phyloP scores from a whole-genome alignment of 306 rosid genomes.

The Gillenia trifoliata region DNA sequence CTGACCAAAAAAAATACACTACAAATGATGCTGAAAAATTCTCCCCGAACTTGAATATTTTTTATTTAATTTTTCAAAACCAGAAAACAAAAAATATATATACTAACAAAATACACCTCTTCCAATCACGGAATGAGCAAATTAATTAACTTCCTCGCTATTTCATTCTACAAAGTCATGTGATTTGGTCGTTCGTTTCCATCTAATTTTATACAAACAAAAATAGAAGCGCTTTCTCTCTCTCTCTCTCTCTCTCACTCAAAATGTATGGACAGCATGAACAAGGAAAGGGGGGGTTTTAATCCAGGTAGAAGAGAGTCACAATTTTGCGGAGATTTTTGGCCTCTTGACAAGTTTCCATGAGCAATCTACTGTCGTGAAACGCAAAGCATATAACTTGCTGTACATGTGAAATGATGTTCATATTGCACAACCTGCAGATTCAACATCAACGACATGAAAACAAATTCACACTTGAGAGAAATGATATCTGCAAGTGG shows the following conservation, averaged over 20 bases:
- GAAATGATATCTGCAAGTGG: neutral
- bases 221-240: slow-evolving; percentile 8
- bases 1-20: too few relatives aligned
- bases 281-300: slow-evolving; percentile 17
- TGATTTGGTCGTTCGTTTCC: slow-evolving; percentile 16
- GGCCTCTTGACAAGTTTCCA: slow-evolving; percentile 99
- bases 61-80: too few relatives aligned
- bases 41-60: too few relatives aligned
- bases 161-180: slow-evolving; percentile 19
- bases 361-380: slow-evolving; percentile 92
- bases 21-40: too few relatives aligned
- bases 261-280: slow-evolving; percentile 38
- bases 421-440: slow-evolving; percentile 95
- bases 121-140: neutral
- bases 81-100: too few relatives aligned
- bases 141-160: slow-evolving; percentile 16
- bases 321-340: slow-evolving; percentile 90
- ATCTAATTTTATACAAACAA: slow-evolving; percentile 50
- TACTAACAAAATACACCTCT: neutral
- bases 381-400: slow-evolving; percentile 99
- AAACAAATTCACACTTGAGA: neutral
- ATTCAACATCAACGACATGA: slow-evolving; percentile 15
- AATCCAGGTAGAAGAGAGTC: slow-evolving; percentile 94
- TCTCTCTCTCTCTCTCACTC: slow-evolving; percentile 16
- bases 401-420: slow-evolving; percentile 93